phyloP scores from a whole-genome alignment of 495 filamentous ascomycete species.

The Penicillium paradoxum region DNA sequence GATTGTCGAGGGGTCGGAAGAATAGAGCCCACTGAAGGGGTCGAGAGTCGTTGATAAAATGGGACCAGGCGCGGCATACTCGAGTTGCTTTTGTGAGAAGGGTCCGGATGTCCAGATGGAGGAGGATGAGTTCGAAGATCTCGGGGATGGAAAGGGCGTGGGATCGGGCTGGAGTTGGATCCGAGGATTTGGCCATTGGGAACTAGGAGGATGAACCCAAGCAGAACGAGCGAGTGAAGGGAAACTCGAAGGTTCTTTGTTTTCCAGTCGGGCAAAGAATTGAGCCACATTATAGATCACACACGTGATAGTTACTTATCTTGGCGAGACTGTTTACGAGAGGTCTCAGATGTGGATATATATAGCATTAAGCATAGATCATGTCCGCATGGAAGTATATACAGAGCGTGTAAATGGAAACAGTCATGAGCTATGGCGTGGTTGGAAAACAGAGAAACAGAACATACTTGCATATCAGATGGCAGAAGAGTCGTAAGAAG shows the following conservation, averaged over 20 bases:
- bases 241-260: slow-evolving; percentile 1
- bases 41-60: slow-evolving; percentile 9
- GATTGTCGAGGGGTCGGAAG: slow-evolving; percentile 5
- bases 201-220: too few species aligned
- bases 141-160: slow-evolving; percentile 13
- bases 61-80: slow-evolving; percentile 9
- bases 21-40: slow-evolving; percentile 15
- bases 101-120: slow-evolving; percentile 13
- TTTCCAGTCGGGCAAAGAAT: background rate
- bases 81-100: slow-evolving; percentile 13
- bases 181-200: background rate
- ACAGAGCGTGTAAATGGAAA: background rate
- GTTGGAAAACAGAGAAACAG: background rate
- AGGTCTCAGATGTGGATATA: background rate
- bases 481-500: background rate
- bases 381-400: background rate
- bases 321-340: background rate
- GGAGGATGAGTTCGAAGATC: slow-evolving; percentile 18
- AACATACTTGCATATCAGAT: background rate
- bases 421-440: background rate
- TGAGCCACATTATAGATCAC: background rate
- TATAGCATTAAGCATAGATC: background rate
- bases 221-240: background rate
- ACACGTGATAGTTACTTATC: background rate
- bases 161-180: background rate